Evolutionary conservation across 139 green algal species (phyloP).

Genomic region (Gonium pectorale): DNA sequence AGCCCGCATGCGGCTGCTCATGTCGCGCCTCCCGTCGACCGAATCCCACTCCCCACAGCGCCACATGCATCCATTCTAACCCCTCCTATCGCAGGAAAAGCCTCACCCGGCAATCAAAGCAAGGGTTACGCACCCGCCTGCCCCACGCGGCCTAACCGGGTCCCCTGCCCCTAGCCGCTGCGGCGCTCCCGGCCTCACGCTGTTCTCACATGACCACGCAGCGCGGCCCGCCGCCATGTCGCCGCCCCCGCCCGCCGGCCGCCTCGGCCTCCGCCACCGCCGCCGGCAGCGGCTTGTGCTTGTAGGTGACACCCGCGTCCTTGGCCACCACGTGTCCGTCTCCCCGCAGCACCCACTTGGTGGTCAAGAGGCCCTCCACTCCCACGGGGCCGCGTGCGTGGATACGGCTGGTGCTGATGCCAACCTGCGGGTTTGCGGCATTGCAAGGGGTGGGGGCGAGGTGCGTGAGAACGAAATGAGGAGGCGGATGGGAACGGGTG

Average conservation of each 20-base stretch:
- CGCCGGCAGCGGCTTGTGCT: constrained; percentile 77
- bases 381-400: constrained; percentile 97
- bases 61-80: too few relatives aligned
- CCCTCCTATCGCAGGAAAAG: too few relatives aligned
- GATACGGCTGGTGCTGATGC: constrained; percentile 97
- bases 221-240: background rate
- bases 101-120: too few relatives aligned
- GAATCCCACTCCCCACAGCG: too few relatives aligned
- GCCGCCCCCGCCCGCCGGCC: background rate
- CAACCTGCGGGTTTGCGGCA: constrained; percentile 90
- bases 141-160: background rate
- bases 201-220: background rate
- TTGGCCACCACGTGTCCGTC: constrained; percentile 91
- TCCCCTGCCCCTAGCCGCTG: background rate
- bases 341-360: constrained; percentile 90
- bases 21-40: too few relatives aligned
- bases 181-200: background rate
- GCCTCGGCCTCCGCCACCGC: background rate
- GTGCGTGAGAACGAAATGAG: too few relatives aligned
- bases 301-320: constrained; percentile 92
- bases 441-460: too few relatives aligned
- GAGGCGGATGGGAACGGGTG: too few relatives aligned
- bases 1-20: too few relatives aligned
- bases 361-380: constrained; percentile 98
- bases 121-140: too few relatives aligned